Evolutionary conservation across 1,139 yeast genomes (phyloP).

Genomic region (Hanseniaspora sp.): DNA sequence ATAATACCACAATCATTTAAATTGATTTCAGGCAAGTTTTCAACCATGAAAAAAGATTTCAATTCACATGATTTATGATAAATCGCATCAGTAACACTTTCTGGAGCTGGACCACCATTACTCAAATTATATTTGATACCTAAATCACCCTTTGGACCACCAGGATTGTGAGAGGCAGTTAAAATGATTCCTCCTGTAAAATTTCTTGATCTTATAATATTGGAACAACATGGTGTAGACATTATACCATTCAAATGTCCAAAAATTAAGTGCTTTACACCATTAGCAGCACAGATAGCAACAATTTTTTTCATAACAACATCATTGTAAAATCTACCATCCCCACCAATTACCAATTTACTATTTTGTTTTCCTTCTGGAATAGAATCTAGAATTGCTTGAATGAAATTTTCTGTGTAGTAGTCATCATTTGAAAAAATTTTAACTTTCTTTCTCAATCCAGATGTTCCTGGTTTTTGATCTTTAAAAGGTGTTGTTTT

Average conservation of each 20-base stretch:
- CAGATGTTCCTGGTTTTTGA: constrained; percentile 97
- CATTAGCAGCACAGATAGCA: constrained; percentile 80
- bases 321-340: constrained; percentile 86
- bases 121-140: constrained; percentile 93
- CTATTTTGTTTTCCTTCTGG: constrained; percentile 58
- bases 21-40: constrained; percentile 50
- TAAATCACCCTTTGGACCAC: constrained; percentile 85
- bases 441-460: constrained; percentile 79
- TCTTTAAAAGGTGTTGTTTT: constrained; percentile 69
- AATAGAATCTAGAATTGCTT: constrained; percentile 70
- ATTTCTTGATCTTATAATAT: constrained; percentile 59
- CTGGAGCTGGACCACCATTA: constrained; percentile 99
- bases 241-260: constrained; percentile 73
- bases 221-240: constrained; percentile 94
- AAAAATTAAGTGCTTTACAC: constrained; percentile 69
- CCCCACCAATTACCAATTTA: constrained; percentile 88
- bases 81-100: constrained; percentile 77
- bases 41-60: constrained; percentile 46
- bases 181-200: constrained; percentile 93
- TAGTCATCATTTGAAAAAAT: constrained; percentile 63
- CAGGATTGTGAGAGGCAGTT: constrained; percentile 98
- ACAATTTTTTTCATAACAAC: constrained; percentile 72
- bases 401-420: constrained; percentile 90
- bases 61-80: constrained; percentile 57
- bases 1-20: constrained; percentile 44